Percentiles rank a stretch among this genome's conserved stretches.
These are phyloP conservation scores for Thalassiosira pacifica DNA, from an alignment of 352 stramenopile genomes.

Conservation along the genomic window DNA sequence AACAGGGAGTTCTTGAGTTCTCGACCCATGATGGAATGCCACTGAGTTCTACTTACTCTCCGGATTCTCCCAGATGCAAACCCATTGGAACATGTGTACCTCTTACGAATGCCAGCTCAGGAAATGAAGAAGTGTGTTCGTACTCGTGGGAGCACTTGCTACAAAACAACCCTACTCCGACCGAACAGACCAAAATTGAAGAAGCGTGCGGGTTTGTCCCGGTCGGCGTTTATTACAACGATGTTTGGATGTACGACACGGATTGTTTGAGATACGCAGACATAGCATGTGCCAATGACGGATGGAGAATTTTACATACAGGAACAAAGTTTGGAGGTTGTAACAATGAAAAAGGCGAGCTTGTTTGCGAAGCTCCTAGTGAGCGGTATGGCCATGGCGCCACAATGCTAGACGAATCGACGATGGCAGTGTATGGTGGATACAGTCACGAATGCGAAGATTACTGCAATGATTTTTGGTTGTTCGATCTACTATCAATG, in stretches of 20 bases:
- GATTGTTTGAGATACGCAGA: slow-evolving; percentile 90
- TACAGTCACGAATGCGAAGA: slow-evolving; percentile 93
- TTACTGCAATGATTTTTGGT: slow-evolving; percentile 97
- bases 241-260: slow-evolving; percentile 96
- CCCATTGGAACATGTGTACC: slow-evolving; percentile 67
- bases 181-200: slow-evolving; percentile 67
- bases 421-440: slow-evolving; percentile 94
- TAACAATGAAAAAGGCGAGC: slow-evolving; percentile 89
- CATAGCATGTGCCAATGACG: slow-evolving; percentile 87
- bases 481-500: slow-evolving; percentile 92
- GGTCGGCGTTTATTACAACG: slow-evolving; percentile 94
- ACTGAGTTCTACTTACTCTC: slow-evolving; percentile 56
- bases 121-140: slow-evolving; percentile 67
- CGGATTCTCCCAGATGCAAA: slow-evolving; percentile 51
- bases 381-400: slow-evolving; percentile 78
- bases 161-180: slow-evolving; percentile 37
- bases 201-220: slow-evolving; percentile 80
- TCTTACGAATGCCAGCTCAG: slow-evolving; percentile 59
- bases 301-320: slow-evolving; percentile 90
- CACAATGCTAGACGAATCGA: slow-evolving; percentile 90
- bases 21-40: slow-evolving; percentile 67
- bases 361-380: slow-evolving; percentile 83
- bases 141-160: slow-evolving; percentile 70
- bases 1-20: slow-evolving; percentile 69
- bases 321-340: slow-evolving; percentile 92